phyloP scores from a whole-genome alignment of 345 rosid species.

The Odontarrhena argentea region DNA sequence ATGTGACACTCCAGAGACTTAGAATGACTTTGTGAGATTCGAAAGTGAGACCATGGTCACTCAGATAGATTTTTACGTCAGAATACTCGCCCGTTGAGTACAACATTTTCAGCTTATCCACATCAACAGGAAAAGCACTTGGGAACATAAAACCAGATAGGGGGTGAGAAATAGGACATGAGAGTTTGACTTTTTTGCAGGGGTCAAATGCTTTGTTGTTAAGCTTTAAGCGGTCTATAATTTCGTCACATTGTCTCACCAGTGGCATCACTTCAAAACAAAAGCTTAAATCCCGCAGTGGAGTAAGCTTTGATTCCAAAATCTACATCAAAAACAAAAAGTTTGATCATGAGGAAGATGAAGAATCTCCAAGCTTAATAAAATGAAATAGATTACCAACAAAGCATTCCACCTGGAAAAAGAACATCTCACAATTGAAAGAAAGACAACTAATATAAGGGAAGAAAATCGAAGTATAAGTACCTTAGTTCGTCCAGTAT shows the following conservation, averaged over 20 bases:
- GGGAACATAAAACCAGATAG: conserved; percentile 56
- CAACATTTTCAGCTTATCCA: conserved; percentile 58
- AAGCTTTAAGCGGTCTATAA: conserved; percentile 52
- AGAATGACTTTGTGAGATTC: conserved; percentile 76
- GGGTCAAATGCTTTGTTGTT: conserved; percentile 56
- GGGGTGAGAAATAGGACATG: conserved; percentile 54
- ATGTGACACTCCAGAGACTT: conserved; percentile 86
- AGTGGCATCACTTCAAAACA: conserved; percentile 71
- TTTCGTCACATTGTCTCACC: conserved; percentile 80
- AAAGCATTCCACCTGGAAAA: conserved; percentile 3
- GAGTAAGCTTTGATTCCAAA: conserved; percentile 67
- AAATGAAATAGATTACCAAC: conserved; percentile 4
- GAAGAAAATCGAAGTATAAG: conserved; percentile 6
- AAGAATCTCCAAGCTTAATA: conserved; percentile 7
- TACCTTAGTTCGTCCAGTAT: conserved; percentile 80
- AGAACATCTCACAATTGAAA: neutral
- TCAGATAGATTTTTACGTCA: conserved; percentile 62
- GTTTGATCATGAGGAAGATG: conserved; percentile 8
- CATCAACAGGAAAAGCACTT: conserved; percentile 65
- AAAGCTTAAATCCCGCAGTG: conserved; percentile 58
- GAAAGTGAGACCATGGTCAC: conserved; percentile 65
- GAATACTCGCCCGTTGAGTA: conserved; percentile 56
- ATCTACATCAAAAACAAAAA: conserved; percentile 50
- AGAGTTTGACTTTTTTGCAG: conserved; percentile 63
- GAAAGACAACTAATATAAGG: neutral